phyloP scores from a whole-genome alignment of 768 basidiomycete species.

The Lentinula lateritia region DNA sequence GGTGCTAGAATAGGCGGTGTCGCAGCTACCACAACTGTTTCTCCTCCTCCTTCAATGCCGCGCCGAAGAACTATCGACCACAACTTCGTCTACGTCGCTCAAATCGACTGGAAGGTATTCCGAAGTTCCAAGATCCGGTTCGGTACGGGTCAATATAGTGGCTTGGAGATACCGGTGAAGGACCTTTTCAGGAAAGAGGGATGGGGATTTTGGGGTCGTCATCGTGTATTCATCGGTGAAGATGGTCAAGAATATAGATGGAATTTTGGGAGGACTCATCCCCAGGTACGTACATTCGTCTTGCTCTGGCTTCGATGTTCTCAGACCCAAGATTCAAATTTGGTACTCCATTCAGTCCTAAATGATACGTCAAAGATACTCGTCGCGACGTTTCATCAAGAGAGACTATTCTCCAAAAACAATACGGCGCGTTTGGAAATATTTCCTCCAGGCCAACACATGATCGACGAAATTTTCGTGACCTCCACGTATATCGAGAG shows the following conservation, averaged over 20 bases:
- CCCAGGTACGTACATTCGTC: slow-evolving; percentile 8
- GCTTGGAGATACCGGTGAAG: slow-evolving; percentile 17
- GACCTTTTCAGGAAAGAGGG: slow-evolving; percentile 21
- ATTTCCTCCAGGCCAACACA: not conserved
- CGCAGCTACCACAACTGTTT: not conserved
- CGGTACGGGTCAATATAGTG: slow-evolving; percentile 16
- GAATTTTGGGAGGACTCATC: slow-evolving; percentile 7
- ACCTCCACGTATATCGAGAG: too few relatives aligned
- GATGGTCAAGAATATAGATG: slow-evolving; percentile 21
- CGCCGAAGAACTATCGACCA: not conserved
- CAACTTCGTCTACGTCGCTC: slow-evolving; percentile 15
- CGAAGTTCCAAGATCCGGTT: slow-evolving; percentile 24
- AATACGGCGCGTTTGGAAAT: slow-evolving; percentile 17
- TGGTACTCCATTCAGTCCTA: not conserved
- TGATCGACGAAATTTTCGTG: too few relatives aligned
- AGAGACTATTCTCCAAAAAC: slow-evolving; percentile 9
- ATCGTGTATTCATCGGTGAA: slow-evolving; percentile 17
- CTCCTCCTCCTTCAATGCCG: not conserved
- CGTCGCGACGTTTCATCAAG: slow-evolving; percentile 15
- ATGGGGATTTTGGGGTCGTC: slow-evolving; percentile 16
- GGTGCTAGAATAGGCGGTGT: too few relatives aligned
- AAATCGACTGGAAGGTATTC: slow-evolving; percentile 27
- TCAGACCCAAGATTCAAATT: slow-evolving; percentile 8
- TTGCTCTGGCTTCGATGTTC: not conserved
- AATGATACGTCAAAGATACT: slow-evolving; percentile 15